phyloP scores from a whole-genome alignment of 2,329 filamentous ascomycete species.

The Hortaea sp. region DNA sequence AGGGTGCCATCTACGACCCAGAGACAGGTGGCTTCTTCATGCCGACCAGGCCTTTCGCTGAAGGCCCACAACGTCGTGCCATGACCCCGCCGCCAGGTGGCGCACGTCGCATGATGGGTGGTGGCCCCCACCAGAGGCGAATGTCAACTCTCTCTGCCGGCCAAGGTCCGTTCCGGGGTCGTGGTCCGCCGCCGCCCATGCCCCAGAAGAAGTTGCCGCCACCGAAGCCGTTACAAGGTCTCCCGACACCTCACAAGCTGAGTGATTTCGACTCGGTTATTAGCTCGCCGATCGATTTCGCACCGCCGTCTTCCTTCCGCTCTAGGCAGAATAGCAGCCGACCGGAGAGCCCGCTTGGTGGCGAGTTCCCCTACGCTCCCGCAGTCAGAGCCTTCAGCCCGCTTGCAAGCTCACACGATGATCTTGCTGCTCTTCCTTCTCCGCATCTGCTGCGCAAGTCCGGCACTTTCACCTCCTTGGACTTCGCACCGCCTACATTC shows the following conservation, averaged over 20 bases:
- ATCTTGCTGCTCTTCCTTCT: conserved; percentile 75
- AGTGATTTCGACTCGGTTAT: conserved; percentile 58
- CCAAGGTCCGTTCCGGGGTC: conserved; percentile 12
- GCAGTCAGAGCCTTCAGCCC: conserved; percentile 65
- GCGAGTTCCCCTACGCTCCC: conserved; percentile 60
- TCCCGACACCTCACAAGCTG: conserved; percentile 79
- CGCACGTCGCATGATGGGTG: conserved; percentile 37
- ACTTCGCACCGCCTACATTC: conserved; percentile 69
- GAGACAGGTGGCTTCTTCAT: conserved; percentile 55
- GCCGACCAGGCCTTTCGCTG: conserved; percentile 55
- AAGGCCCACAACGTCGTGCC: conserved; percentile 76
- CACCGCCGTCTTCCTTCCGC: conserved; percentile 54
- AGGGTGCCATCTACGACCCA: conserved; percentile 46
- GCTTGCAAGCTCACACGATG: conserved; percentile 74
- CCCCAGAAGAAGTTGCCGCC: conserved; percentile 58
- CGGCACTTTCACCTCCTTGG: conserved; percentile 64
- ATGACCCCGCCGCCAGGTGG: conserved; percentile 86
- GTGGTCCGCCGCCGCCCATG: conserved; percentile 5
- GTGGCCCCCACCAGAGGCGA: conserved; percentile 28
- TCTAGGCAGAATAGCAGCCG: conserved; percentile 59
- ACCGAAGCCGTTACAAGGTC: conserved; percentile 59
- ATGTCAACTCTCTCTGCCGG: conserved; percentile 32
- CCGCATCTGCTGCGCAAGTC: conserved; percentile 74
- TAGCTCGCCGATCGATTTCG: conserved; percentile 71
- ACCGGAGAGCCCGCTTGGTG: conserved; percentile 50